Conservation (phyloP, 805 yeast genomes). For the Cyberlindnera xylosilytica region DNA sequence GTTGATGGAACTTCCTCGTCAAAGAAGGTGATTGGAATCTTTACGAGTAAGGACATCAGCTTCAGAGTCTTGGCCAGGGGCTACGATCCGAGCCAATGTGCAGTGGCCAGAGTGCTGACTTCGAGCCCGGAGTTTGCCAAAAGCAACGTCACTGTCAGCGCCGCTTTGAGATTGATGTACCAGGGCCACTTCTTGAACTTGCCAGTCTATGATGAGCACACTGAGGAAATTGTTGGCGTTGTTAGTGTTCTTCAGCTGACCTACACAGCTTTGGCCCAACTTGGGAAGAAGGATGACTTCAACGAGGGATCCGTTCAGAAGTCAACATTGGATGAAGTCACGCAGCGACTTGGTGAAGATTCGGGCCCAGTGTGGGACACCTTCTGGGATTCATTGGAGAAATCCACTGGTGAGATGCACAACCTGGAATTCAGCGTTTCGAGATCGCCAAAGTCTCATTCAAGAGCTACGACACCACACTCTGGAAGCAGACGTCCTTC, state of each 20-base stretch:
- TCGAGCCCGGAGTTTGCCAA: slow-evolving; percentile 45
- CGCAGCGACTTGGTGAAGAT: slow-evolving; percentile 23
- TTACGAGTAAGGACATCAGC: slow-evolving; percentile 44
- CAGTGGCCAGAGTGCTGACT: slow-evolving; percentile 42
- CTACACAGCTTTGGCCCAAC: slow-evolving; percentile 36
- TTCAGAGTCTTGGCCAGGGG: slow-evolving; percentile 38
- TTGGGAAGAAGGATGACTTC: slow-evolving; percentile 28
- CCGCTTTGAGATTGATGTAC: slow-evolving; percentile 44
- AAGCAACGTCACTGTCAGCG: slow-evolving; percentile 36
- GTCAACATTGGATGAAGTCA: slow-evolving; percentile 23
- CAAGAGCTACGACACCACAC: slow-evolving; percentile 25
- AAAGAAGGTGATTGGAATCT: slow-evolving; percentile 40
- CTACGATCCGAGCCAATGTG: slow-evolving; percentile 34
- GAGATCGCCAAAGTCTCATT: slow-evolving; percentile 19
- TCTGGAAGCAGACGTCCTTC: slow-evolving; percentile 21
- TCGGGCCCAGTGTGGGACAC: slow-evolving; percentile 29
- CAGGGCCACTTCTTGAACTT: slow-evolving; percentile 43
- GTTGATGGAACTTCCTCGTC: slow-evolving; percentile 31
- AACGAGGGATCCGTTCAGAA: slow-evolving; percentile 18
- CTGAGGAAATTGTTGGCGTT: slow-evolving; percentile 34
- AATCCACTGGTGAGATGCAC: slow-evolving; percentile 28
- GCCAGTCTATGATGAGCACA: slow-evolving; percentile 35
- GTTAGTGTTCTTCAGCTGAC: slow-evolving; percentile 43
- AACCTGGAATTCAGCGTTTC: slow-evolving; percentile 24
- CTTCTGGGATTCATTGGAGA: slow-evolving; percentile 32